These are phyloP conservation scores for Cercophora sp. DNA, from an alignment of 495 filamentous ascomycete species.

Conservation along the genomic window DNA sequence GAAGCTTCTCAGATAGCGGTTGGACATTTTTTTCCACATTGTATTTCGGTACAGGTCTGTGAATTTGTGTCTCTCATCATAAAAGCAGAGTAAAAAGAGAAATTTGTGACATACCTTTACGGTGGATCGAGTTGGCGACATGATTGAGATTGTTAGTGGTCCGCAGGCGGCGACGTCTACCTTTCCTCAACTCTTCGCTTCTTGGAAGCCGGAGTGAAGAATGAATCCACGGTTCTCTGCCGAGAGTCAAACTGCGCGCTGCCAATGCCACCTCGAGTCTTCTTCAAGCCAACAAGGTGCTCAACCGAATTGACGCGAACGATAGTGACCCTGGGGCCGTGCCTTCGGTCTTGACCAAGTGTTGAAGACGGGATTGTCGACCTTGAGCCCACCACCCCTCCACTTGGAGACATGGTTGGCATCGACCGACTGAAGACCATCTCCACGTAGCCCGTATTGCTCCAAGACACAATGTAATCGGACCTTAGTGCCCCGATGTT, in stretches of 20 bases:
- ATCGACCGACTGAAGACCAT: conserved; percentile 5
- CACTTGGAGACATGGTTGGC: neutral
- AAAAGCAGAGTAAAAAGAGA: conserved; percentile 21
- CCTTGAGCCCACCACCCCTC: conserved; percentile 13
- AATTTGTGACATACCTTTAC: conserved; percentile 33
- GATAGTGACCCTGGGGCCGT: conserved; percentile 34
- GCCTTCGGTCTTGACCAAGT: conserved; percentile 8
- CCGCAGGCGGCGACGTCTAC: neutral
- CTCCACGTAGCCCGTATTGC: conserved; percentile 42
- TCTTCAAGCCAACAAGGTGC: conserved; percentile 69
- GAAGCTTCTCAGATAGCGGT: conserved; percentile 69
- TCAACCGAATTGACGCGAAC: conserved; percentile 57
- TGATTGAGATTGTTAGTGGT: neutral
- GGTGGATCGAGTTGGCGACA: neutral
- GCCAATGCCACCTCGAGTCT: conserved; percentile 72
- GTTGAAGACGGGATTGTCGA: neutral
- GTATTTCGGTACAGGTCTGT: conserved; percentile 78
- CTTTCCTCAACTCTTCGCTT: conserved; percentile 34
- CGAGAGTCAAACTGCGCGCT: conserved; percentile 66
- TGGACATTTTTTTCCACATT: conserved; percentile 64
- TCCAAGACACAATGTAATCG: conserved; percentile 32
- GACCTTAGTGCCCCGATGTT: neutral
- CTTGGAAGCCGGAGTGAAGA: conserved; percentile 55
- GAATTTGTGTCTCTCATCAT: conserved; percentile 66
- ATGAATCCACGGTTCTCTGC: conserved; percentile 72